Evolutionary conservation across 2,329 filamentous ascomycete genomes (phyloP), one percentile per base, ranked within the genome.

Genomic region (Ceratocystis smalleyi): DNA sequence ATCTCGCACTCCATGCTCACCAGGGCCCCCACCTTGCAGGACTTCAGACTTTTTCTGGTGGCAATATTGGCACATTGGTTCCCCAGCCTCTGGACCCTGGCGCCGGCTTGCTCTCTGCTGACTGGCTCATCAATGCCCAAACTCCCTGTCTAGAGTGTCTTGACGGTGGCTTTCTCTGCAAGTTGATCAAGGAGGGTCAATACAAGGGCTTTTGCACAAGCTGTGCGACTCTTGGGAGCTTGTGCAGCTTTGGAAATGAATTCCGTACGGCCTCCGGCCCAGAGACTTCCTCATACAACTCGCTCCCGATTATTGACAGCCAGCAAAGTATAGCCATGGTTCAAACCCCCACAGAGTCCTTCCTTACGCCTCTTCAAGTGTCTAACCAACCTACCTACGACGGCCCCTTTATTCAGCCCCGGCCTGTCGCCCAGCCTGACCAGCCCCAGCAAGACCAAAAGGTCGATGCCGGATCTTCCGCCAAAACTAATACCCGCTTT

Each of bases 401-500:
- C 6, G 19, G 7, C 60, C 43, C 19, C 5, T 22, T 27, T 17
- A 15, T 17, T 2, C 24, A 45, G 51, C 17, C 2, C 32, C 22
- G 32, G 15, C 24, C 47, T 15, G 7, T 7, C 30, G 15, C 3
- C 2, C 19, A 32, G 19, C 32, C 8, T 5, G 19, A 43, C 4
- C 35, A 55, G 22, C 12, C 32, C 15, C 22, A 61, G 12, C 27
- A 57, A 22, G 54, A 57, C 6, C 27, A 30, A 30, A 30, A 57
- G 27, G 15, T 12, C 54, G 40, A 55, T 22, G 22, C 45, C 19
- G 6, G 54, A 17, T 32, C 27, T 22, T 57, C 63, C 3, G 63
- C 49, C 60, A 91, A 89, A 72, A 83, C 83, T 67, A 87, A 84
- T 63, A 83, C 86, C 61, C 83, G 89, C 15, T 91, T 96, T 74